Evolutionary conservation across 1,139 yeast genomes (phyloP).

Genomic region (Protomyces pachydermus): DNA sequence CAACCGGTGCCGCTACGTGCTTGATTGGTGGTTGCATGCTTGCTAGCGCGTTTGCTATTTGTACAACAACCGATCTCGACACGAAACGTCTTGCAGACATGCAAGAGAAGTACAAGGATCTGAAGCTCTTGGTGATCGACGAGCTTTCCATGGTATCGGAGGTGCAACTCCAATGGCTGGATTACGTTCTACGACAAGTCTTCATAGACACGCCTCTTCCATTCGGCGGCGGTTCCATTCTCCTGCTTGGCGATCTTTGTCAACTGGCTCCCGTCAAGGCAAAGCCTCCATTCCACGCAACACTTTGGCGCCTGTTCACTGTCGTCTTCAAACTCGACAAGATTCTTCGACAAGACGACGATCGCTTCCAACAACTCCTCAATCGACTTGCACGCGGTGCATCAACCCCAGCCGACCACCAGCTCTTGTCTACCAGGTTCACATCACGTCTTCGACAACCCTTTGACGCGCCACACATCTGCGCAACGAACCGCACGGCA

Average conservation of each 20-base stretch:
- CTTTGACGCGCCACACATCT: too few species aligned
- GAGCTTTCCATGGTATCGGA: background rate
- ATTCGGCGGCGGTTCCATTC: too few species aligned
- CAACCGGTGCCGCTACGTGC: background rate
- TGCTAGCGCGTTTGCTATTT: background rate
- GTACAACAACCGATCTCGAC: background rate
- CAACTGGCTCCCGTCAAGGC: background rate
- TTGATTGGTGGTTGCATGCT: background rate
- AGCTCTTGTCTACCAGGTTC: too few species aligned
- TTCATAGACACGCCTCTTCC: too few species aligned
- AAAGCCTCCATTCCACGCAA: background rate
- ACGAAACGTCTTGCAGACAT: background rate
- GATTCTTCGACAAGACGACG: too few species aligned
- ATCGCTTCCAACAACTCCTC: too few species aligned
- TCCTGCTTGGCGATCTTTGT: background rate
- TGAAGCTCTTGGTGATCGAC: background rate
- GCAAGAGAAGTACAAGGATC: background rate
- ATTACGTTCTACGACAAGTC: background rate
- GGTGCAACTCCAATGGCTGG: background rate
- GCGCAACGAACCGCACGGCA: too few species aligned
- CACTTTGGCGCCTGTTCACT: background rate
- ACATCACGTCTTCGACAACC: too few species aligned
- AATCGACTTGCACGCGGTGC: too few species aligned
- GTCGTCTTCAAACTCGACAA: too few species aligned
- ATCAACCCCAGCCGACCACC: too few species aligned